These are phyloP conservation scores for Stentor coeruleus DNA, from an alignment of 73 alveolate genomes.

Conservation along the genomic window DNA sequence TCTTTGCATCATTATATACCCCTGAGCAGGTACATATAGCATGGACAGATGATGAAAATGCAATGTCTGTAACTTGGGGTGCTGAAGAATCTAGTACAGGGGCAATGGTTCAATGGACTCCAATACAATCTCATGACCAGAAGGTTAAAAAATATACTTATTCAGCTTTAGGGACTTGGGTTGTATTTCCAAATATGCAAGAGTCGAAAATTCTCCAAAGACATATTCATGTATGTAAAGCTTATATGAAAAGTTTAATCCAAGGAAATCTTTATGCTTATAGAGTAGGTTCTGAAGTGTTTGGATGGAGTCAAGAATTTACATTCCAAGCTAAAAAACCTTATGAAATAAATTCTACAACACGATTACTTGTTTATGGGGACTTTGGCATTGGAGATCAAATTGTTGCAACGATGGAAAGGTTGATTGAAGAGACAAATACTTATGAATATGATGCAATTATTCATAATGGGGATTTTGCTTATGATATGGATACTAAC, in stretches of 20 bases:
- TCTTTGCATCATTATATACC: background rate
- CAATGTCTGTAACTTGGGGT: constrained; percentile 14
- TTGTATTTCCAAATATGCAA: background rate
- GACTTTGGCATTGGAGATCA: constrained; percentile 7
- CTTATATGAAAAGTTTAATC: background rate
- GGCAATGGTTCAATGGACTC: background rate
- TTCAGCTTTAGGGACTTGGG: background rate
- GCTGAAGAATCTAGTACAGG: background rate
- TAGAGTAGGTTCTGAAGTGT: background rate
- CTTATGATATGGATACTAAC: background rate
- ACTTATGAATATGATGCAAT: background rate
- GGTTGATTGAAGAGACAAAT: background rate
- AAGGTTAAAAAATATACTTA: too few species aligned
- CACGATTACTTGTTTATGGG: background rate
- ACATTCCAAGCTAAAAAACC: background rate
- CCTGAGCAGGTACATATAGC: constrained; percentile 20
- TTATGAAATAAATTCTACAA: background rate
- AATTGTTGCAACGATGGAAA: background rate
- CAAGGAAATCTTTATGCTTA: background rate
- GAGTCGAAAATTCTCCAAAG: background rate
- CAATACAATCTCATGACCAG: background rate
- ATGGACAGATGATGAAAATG: background rate
- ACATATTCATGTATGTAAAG: background rate
- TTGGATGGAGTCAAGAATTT: background rate
- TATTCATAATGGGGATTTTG: constrained; percentile 23